Base-by-base conservation (phyloP, 2,329 filamentous ascomycete genomes). In the Alternaria incomplexa region DNA sequence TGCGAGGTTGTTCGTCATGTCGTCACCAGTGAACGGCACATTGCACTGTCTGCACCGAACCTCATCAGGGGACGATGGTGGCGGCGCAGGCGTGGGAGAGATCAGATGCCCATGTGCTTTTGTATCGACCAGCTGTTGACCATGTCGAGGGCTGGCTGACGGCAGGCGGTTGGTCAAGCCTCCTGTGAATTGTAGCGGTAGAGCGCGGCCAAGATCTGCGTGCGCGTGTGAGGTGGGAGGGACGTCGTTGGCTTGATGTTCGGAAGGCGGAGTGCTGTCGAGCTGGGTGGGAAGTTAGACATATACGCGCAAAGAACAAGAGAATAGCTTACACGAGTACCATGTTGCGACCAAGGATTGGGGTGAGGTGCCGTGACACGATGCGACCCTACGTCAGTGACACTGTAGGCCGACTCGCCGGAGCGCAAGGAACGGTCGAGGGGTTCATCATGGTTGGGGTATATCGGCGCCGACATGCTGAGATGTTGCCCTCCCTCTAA, bases 1-100 rank as follows among this genome's bases (percentile, higher is more conserved):
- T 8, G 22, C 40, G 25, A 62, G 58, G 10, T 70, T 70, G 5
- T 66, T 62, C 3, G 47, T 53, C 12, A 45, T 17, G 26, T 70
- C 65, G 12, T n/a, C 7, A 2, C 66, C 65, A 5, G 62, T 66
- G 43, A 70, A 70, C 7, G 26, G 15, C 9, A 45, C 43, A 13
- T 36, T 32, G 23, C 67, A 70, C 17, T 53, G 25, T 9, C 23
- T 7, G 23, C 67, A 68, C 10, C 9, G 25, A 10, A 58, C 8
- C 11, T 13, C 26, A 22, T 59, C 23, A 13, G 20, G 10, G 53
- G 15, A 12, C 15, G 47, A 12, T 13, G 46, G 20, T 32, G 32
- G 32, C 50, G 20, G 8, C 15, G 50, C 13, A 32, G 15, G 54
- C 17, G 50, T n/a, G 6, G 55, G 12, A 6, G 45, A 20, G 12